Conservation (phyloP, 1,284 basidiomycete genomes). For the Anthracocystis setariae region DNA sequence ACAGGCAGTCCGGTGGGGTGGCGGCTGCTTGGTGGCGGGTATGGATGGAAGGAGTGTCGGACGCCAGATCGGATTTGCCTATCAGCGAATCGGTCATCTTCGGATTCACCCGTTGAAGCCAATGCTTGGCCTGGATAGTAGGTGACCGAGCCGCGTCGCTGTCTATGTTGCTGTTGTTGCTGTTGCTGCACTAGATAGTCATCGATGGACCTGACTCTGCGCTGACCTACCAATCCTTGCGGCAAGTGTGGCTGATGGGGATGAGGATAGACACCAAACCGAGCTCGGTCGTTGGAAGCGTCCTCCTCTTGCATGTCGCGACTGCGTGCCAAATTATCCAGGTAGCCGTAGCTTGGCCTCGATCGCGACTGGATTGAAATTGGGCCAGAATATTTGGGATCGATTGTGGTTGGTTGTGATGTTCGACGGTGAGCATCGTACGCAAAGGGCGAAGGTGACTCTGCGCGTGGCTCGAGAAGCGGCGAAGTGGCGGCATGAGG, state of each 20-base stretch:
- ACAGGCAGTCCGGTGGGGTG: background rate
- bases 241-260: background rate
- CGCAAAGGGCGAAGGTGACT: constrained; percentile 43
- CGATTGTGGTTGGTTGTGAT: constrained; percentile 9
- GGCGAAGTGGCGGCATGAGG: background rate
- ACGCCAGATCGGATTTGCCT: constrained; percentile 10
- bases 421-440: constrained; percentile 27
- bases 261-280: constrained; percentile 1
- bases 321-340: constrained; percentile 14
- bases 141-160: constrained; percentile 19
- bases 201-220: constrained; percentile 33
- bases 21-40: constrained; percentile 15
- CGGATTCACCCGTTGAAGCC: background rate
- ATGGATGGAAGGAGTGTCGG: constrained; percentile 28
- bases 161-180: constrained; percentile 7
- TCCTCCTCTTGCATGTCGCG: constrained; percentile 13
- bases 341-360: constrained; percentile 12
- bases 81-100: constrained; percentile 26
- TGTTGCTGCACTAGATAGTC: constrained; percentile 29
- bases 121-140: constrained; percentile 7
- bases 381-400: background rate
- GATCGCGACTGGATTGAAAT: background rate
- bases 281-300: background rate
- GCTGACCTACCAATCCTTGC: constrained; percentile 5
- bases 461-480: constrained; percentile 2